phyloP scores from a whole-genome alignment of 148 eudicot genomes.

The Camellia sinensis region DNA sequence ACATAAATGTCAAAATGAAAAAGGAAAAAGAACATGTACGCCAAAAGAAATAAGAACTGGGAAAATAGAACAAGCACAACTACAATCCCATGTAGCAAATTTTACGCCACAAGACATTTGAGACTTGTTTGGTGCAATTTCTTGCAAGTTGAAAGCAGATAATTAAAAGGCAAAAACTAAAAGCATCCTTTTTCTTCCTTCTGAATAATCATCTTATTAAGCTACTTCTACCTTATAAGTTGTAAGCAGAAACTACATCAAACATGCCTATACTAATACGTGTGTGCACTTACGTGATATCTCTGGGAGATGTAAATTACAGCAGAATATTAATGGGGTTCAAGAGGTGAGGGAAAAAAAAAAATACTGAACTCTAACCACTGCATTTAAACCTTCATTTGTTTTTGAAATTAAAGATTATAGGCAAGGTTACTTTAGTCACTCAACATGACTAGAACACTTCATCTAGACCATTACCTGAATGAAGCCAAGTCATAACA shows the following conservation, averaged over 20 bases:
- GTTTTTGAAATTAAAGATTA: neutral
- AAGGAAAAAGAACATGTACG: neutral
- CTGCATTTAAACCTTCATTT: neutral
- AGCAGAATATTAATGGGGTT: neutral
- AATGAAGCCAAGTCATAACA: neutral
- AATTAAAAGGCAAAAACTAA: too few species aligned
- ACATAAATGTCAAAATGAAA: neutral
- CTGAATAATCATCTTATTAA: too few species aligned
- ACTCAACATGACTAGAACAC: neutral
- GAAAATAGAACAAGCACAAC: neutral
- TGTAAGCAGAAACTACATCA: too few species aligned
- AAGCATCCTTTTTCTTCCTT: too few species aligned
- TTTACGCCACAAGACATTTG: neutral
- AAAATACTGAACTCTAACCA: neutral
- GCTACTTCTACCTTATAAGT: too few species aligned
- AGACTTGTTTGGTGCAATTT: too few species aligned
- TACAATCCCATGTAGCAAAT: neutral
- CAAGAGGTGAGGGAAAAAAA: neutral
- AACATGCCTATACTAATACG: too few species aligned
- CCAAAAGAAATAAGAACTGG: neutral
- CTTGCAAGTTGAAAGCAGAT: too few species aligned
- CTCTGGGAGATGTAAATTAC: too few species aligned
- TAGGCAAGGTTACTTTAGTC: neutral
- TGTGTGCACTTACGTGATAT: too few species aligned
- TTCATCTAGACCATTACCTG: neutral